phyloP scores from a whole-genome alignment of 208 protist genomes.

The Phytomonas francai region DNA sequence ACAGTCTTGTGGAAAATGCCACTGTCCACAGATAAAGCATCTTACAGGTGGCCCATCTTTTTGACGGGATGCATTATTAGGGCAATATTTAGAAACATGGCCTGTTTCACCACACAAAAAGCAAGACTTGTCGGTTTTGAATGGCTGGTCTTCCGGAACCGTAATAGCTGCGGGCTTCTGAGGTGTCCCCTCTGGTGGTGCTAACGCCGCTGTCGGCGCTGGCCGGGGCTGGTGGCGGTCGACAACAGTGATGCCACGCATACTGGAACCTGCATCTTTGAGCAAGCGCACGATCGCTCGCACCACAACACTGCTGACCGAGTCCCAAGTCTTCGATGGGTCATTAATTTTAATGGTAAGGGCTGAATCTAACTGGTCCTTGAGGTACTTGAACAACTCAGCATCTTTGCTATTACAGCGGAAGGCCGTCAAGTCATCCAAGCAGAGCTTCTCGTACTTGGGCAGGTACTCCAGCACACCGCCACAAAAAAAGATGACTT shows the following conservation, averaged over 20 bases:
- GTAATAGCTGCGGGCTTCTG: neutral
- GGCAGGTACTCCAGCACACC: slow-evolving; percentile 68
- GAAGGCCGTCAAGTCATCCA: slow-evolving; percentile 76
- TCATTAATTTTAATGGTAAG: slow-evolving; percentile 84
- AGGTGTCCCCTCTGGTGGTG: neutral
- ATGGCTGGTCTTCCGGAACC: slow-evolving; percentile 36
- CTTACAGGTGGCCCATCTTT: slow-evolving; percentile 60
- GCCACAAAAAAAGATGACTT: slow-evolving; percentile 91
- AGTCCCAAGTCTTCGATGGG: slow-evolving; percentile 71
- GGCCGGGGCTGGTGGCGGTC: slow-evolving; percentile 58
- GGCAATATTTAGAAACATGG: slow-evolving; percentile 77
- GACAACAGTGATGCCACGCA: slow-evolving; percentile 41
- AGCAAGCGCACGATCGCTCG: slow-evolving; percentile 79
- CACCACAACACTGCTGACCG: slow-evolving; percentile 71
- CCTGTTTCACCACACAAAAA: slow-evolving; percentile 67
- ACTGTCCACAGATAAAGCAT: slow-evolving; percentile 86
- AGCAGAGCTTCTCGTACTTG: slow-evolving; percentile 75
- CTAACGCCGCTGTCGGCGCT: slow-evolving; percentile 32
- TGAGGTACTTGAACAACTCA: slow-evolving; percentile 70
- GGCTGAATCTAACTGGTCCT: slow-evolving; percentile 78
- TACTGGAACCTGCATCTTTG: slow-evolving; percentile 38
- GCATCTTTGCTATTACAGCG: slow-evolving; percentile 75
- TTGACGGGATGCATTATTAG: slow-evolving; percentile 32
- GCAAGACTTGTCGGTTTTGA: slow-evolving; percentile 60
- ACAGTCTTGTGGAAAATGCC: slow-evolving; percentile 83